Evolutionary conservation across 805 yeast genomes (phyloP).

Genomic region (Brettanomyces custersianus): DNA sequence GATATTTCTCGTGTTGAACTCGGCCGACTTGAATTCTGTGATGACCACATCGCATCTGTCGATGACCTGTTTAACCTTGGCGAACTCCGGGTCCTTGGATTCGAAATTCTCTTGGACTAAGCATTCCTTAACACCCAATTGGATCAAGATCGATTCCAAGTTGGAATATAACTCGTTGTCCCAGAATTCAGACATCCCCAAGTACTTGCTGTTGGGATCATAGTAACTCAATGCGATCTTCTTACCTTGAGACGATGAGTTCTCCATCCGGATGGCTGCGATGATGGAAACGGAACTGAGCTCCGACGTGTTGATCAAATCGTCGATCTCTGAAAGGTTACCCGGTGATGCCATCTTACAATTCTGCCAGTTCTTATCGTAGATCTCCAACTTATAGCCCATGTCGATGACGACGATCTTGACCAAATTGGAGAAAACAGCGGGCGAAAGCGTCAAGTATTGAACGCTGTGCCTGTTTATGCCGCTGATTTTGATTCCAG

Average conservation of each 20-base stretch:
- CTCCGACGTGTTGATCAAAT: slow-evolving; percentile 42
- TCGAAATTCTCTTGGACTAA: slow-evolving; percentile 38
- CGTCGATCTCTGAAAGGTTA: slow-evolving; percentile 70
- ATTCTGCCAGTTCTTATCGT: slow-evolving; percentile 54
- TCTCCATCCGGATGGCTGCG: slow-evolving; percentile 38
- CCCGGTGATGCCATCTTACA: slow-evolving; percentile 78
- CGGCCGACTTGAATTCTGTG: slow-evolving; percentile 47
- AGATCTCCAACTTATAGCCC: slow-evolving; percentile 75
- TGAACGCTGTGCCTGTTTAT: slow-evolving; percentile 34
- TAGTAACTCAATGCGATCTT: slow-evolving; percentile 73
- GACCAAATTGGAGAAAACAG: slow-evolving; percentile 59
- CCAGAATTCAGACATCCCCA: slow-evolving; percentile 70
- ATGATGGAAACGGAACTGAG: slow-evolving; percentile 34
- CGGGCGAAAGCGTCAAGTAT: slow-evolving; percentile 70
- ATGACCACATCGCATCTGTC: slow-evolving; percentile 72
- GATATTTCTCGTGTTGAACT: slow-evolving; percentile 56
- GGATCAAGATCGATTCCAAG: slow-evolving; percentile 78
- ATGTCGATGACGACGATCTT: slow-evolving; percentile 58
- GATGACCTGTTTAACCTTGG: slow-evolving; percentile 61
- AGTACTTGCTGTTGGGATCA: slow-evolving; percentile 56
- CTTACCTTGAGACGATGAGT: slow-evolving; percentile 32
- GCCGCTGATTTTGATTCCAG: slow-evolving; percentile 25
- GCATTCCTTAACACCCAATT: slow-evolving; percentile 82
- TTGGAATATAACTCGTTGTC: slow-evolving; percentile 87
- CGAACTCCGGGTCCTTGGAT: slow-evolving; percentile 40